Base-by-base conservation (phyloP, 371 early-diverging fungal species). In the Apophysomyces elegans region DNA sequence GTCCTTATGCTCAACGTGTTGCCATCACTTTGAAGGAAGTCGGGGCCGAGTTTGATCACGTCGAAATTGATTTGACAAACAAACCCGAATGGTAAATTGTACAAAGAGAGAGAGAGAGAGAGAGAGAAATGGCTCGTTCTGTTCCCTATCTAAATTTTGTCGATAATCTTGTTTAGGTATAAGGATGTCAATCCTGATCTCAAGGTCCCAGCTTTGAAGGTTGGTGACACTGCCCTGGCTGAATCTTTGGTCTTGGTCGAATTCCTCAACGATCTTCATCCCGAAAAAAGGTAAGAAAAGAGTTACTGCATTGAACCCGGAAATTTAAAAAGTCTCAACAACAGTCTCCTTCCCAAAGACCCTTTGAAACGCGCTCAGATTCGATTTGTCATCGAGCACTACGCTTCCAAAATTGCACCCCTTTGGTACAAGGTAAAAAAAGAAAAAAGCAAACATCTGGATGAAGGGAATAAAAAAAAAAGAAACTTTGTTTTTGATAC, bases 1-100 rank as follows among this genome's bases (percentile, higher is more conserved):
- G 91, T 50, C 90, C 90, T 26, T 90, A 69, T 41, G 88, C 90
- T 16, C 89, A 87, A 60, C 85, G 90, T 32, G 80, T 84, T 6
- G 71, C 74, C 37, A 81, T 90, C 26, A 83, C 90, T 2, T 59
- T 90, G 8, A 73, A 70, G 21, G 86, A 86, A 63, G 77, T 76
- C 36, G 83, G 81, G 4, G 79, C 76, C 21, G 73, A 78, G 5
- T 75, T 76, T 61, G 80, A 84, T 26, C 36, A 69, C 2, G 84
- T 88, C 26, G 71, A 81, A 38, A 87, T 90, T 59, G 90, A 90
- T 62, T 69, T 90, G 43, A 32, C 39, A 2, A 88, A 89, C 73
- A 88, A 88, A 54, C 89, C 89, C n/a, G 68, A 72, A 7, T 89
- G 89, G 89, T 75, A 72, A 62, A 43, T 6, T 26, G 1, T 26